Evolutionary conservation across 331 rosid species (phyloP).

Genomic region (Malus hybrid): DNA sequence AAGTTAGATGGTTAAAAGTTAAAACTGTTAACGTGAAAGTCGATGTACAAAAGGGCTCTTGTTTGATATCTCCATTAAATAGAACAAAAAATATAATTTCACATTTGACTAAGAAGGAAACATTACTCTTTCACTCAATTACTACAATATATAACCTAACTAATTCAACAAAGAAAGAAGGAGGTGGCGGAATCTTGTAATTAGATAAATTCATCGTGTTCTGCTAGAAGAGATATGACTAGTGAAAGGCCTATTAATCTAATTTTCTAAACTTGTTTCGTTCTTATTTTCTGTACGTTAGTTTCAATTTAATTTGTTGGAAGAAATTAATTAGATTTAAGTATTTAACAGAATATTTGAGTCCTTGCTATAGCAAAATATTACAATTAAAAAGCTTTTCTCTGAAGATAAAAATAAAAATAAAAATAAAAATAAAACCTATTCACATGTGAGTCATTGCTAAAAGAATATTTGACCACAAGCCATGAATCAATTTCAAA

Average conservation of each 20-base stretch:
- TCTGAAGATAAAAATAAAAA: neutral
- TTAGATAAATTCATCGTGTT: neutral
- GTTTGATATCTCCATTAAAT: no score
- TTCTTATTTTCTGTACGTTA: neutral
- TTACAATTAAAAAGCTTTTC: neutral
- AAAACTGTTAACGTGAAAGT: no score
- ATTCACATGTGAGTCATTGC: constrained; percentile 21
- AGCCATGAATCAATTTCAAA: constrained; percentile 3
- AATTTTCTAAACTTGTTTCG: neutral
- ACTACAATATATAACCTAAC: neutral
- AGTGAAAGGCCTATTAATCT: neutral
- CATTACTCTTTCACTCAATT: neutral
- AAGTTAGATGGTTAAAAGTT: neutral
- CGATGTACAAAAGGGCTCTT: no score
- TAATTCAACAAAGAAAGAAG: neutral
- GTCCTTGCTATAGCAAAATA: neutral
- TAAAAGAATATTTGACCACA: constrained; percentile 45
- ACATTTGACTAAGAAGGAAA: neutral
- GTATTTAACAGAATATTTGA: no score
- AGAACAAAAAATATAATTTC: no score
- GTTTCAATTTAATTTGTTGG: neutral
- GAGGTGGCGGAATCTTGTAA: neutral
- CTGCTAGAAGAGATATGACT: neutral
- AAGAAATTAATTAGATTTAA: neutral
- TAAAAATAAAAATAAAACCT: neutral